Evolutionary conservation across 83 land plant genomes (phyloP), one percentile per base, ranked within the genome.

Genomic region (Larix sibirica): DNA sequence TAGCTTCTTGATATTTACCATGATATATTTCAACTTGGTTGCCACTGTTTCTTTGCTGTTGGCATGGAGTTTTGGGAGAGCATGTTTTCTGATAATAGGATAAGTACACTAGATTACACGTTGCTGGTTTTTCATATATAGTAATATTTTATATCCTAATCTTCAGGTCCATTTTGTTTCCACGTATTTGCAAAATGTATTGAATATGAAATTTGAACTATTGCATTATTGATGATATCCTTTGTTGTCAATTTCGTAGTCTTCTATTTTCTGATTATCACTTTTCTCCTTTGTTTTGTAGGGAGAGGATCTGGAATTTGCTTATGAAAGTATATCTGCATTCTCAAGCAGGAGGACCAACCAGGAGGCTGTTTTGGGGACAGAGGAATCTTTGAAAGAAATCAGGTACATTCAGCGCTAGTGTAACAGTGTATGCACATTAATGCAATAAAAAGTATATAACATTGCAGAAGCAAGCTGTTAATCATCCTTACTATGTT

Each of bases 251-350:
- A n/a, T 36, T 36, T 38, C 47, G 20, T 44, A 10, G 20, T 71
- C 1, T 20, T 40, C 56, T 20, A 38, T 36, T 2, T 71, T 40
- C 2, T 17, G 8, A 71, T 58, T 62, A 56, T 17, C 50, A 28
- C 54, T 20, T n/a, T 58, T n/a, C 6, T 28, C 24, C 64, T 47
- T 36, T 42, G 13, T 50, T 40, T 33, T 23, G 31, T 84, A 96
- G 98, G 99, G 98, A 61, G 98, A 96, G 82, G 98, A 96, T 82
- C 87, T 97, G 83, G 98, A 97, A 75, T 92, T 91, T 85, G 99
- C 99, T 31, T 97, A 92, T 88, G 95, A 92, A 65, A 97, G 99
- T 85, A 97, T 97, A 66, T 97, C 97, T 16, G 98, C 99, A 60
- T 97, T 97, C 83, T 92, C 98, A 68, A 88, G 85, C 79, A 88